phyloP scores from a whole-genome alignment of 768 basidiomycete genomes.

The Strobilomyces confusus region DNA sequence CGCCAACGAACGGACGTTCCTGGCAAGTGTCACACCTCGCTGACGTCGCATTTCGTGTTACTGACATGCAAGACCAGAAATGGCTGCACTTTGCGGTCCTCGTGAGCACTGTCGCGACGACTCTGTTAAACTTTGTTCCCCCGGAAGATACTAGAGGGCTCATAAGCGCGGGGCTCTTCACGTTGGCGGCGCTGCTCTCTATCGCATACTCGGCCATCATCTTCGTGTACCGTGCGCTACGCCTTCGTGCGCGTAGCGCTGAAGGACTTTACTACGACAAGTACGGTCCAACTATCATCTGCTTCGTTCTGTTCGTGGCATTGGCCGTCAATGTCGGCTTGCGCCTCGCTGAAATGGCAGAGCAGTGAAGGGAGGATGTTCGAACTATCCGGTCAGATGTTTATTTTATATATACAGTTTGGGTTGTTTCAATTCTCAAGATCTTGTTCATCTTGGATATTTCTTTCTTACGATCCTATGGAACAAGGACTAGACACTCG shows the following conservation, averaged over 20 bases:
- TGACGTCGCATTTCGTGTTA: background rate
- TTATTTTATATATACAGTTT: background rate
- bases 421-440: background rate
- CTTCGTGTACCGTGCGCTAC: constrained; percentile 71
- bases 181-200: constrained; percentile 80
- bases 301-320: constrained; percentile 63
- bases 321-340: constrained; percentile 73
- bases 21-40: constrained; percentile 51
- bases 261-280: constrained; percentile 87
- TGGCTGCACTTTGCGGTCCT: constrained; percentile 88
- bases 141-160: constrained; percentile 72
- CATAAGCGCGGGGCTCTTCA: constrained; percentile 86
- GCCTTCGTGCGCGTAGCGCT: constrained; percentile 65
- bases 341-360: constrained; percentile 52
- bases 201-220: constrained; percentile 84
- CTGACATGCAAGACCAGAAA: constrained; percentile 46
- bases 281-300: constrained; percentile 78
- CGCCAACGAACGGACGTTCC: constrained; percentile 90
- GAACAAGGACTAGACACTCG: background rate
- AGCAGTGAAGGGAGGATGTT: constrained; percentile 1
- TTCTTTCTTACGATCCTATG: background rate
- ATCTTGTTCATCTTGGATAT: background rate
- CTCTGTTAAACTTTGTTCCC: constrained; percentile 80
- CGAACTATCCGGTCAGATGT: background rate
- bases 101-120: constrained; percentile 85